A percentile compares a stretch with the other conserved stretches of the same genome.
Evolutionary conservation across 2,329 filamentous ascomycete genomes (phyloP).

Genomic region (Aspergillus sojae): DNA sequence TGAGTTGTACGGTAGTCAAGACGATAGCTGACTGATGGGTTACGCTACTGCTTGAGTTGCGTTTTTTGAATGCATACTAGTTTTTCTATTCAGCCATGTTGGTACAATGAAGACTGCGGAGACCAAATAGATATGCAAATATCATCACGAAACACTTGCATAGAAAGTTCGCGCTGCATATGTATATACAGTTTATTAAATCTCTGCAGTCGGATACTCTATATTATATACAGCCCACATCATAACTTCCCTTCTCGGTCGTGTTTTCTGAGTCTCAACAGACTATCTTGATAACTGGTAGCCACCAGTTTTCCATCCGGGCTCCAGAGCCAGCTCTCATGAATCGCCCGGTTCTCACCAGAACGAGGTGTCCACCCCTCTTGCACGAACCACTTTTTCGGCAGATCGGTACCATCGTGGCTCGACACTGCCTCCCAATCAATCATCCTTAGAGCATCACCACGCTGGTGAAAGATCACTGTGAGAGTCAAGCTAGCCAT

Average conservation of each 20-base stretch:
- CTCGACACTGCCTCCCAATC: constrained; percentile 31
- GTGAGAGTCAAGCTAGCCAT: constrained; percentile 54
- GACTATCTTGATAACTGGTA: constrained; percentile 54
- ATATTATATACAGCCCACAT: neutral
- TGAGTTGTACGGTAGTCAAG: neutral
- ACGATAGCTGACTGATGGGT: neutral
- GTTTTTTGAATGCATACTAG: neutral
- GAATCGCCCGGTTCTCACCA: constrained; percentile 48
- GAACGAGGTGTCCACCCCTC: constrained; percentile 51
- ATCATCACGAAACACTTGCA: neutral
- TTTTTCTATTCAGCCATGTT: neutral
- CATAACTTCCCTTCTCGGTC: constrained; percentile 26
- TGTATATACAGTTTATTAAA: neutral
- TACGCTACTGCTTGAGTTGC: neutral
- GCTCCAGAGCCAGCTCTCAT: constrained; percentile 52
- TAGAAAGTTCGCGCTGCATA: neutral
- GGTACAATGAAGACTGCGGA: neutral
- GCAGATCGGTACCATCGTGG: constrained; percentile 21
- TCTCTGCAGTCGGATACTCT: neutral
- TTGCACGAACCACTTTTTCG: constrained; percentile 52
- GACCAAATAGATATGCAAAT: neutral
- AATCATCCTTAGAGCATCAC: constrained; percentile 45
- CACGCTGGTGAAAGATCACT: constrained; percentile 51
- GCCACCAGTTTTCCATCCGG: constrained; percentile 48
- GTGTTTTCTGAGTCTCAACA: constrained; percentile 40